Evolutionary conservation across 805 yeast genomes (phyloP).

Genomic region (Nakazawaea laoshanensis): DNA sequence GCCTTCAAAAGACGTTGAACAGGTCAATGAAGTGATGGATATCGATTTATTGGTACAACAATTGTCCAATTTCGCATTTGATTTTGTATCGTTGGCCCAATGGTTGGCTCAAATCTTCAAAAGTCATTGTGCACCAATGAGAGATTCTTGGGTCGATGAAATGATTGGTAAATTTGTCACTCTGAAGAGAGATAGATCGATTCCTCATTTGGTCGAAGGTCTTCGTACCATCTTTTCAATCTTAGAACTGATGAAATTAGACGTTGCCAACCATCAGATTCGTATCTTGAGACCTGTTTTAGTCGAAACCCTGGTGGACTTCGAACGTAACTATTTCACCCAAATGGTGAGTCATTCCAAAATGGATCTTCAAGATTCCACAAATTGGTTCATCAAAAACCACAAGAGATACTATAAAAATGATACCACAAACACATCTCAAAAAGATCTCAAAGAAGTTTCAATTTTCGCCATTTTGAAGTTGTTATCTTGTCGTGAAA

Average conservation of each 20-base stretch:
- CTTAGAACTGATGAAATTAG: constrained; percentile 89
- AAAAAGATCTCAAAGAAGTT: constrained; percentile 24
- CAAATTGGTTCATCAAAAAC: constrained; percentile 54
- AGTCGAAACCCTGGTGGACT: constrained; percentile 79
- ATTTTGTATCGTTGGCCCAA: constrained; percentile 58
- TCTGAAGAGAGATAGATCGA: constrained; percentile 33
- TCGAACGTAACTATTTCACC: constrained; percentile 77
- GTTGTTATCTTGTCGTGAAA: constrained; percentile 66
- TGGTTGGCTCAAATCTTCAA: constrained; percentile 77
- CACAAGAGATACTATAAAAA: no score
- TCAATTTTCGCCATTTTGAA: constrained; percentile 49
- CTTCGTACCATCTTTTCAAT: constrained; percentile 71
- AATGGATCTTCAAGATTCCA: constrained; percentile 49
- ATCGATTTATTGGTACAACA: constrained; percentile 72
- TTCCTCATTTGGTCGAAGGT: constrained; percentile 58
- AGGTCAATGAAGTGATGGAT: constrained; percentile 68
- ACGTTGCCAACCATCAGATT: constrained; percentile 92
- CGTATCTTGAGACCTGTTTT: constrained; percentile 76
- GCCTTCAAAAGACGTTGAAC: constrained; percentile 65
- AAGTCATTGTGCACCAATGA: constrained; percentile 92
- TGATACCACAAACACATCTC: no score
- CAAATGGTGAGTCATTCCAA: constrained; percentile 46
- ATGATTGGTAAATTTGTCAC: constrained; percentile 56
- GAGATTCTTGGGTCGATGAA: constrained; percentile 82
- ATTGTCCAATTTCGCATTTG: constrained; percentile 59